Percentiles rank a stretch among this genome's conserved stretches.
Conservation (phyloP, 2,329 filamentous ascomycete species). For the Hypoxylon sp. region DNA sequence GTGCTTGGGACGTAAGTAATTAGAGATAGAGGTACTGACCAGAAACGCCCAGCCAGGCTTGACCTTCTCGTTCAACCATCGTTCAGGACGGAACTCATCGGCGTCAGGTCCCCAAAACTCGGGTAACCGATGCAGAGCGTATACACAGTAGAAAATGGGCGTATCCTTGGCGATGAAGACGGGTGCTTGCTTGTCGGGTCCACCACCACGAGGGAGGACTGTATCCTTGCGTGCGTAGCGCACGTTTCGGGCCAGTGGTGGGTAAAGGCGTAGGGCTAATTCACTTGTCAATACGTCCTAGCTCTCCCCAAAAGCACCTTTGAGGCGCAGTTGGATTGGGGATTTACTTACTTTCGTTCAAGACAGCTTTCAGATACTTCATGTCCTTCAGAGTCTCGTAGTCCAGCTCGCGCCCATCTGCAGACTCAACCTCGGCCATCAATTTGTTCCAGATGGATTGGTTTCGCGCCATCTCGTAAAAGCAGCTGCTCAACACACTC, state of each 20-base stretch:
- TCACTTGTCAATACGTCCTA: background rate
- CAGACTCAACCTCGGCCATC: constrained; percentile 3
- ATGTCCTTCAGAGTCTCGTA: constrained; percentile 17
- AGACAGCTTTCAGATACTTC: constrained; percentile 17
- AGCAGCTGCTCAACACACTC: constrained; percentile 10
- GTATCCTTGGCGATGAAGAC: constrained; percentile 62
- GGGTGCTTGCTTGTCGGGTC: constrained; percentile 59
- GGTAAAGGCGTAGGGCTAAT: constrained; percentile 17
- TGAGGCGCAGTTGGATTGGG: background rate
- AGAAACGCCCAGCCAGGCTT: constrained; percentile 53
- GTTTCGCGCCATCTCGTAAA: constrained; percentile 16
- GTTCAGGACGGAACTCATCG: constrained; percentile 37
- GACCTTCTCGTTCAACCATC: constrained; percentile 37
- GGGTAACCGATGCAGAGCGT: constrained; percentile 52
- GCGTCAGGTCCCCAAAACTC: constrained; percentile 51
- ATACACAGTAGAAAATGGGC: constrained; percentile 57
- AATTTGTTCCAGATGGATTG: constrained; percentile 16
- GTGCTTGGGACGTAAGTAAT: background rate
- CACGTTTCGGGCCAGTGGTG: constrained; percentile 8
- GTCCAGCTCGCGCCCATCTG: background rate
- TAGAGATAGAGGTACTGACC: constrained; percentile 25
- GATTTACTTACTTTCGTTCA: constrained; percentile 20
- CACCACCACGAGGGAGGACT: constrained; percentile 63
- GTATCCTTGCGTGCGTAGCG: constrained; percentile 50
- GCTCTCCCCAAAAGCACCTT: background rate